Conservation (phyloP, 2,329 filamentous ascomycete genomes). For the Ceratocystis diversiconidia region DNA sequence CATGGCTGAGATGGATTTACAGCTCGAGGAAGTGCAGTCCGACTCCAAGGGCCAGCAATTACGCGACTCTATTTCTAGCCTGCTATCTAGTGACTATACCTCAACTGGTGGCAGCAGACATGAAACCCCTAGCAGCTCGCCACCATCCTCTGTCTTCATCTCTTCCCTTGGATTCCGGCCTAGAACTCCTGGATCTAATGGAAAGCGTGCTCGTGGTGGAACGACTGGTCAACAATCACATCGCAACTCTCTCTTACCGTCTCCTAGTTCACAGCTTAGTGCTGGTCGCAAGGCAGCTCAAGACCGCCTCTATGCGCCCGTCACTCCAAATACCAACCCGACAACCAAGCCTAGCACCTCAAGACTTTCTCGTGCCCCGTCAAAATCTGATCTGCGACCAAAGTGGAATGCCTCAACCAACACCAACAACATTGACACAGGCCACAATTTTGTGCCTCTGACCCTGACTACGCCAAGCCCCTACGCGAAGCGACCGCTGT, state of each 20-base stretch:
- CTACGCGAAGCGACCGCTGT: conserved; percentile 34
- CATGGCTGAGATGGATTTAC: conserved; percentile 61
- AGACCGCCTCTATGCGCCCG: conserved; percentile 34
- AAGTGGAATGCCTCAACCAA: conserved; percentile 61
- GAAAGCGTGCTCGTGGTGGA: conserved; percentile 34
- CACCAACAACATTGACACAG: conserved; percentile 46
- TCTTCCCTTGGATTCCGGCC: conserved; percentile 37
- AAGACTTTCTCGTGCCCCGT: conserved; percentile 31
- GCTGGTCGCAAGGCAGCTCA: conserved; percentile 30
- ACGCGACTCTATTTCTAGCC: conserved; percentile 78
- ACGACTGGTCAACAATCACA: conserved; percentile 33
- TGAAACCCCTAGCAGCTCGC: conserved; percentile 56
- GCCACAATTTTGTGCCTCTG: conserved; percentile 53
- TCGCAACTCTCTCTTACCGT: conserved; percentile 36
- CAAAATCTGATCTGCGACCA: conserved; percentile 43
- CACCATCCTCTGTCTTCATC: conserved; percentile 48
- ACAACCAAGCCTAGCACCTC: neutral
- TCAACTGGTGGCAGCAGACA: conserved; percentile 48
- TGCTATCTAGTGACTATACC: conserved; percentile 67
- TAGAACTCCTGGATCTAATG: conserved; percentile 31
- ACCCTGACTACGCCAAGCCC: conserved; percentile 46
- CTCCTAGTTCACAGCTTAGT: conserved; percentile 27
- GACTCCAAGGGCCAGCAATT: conserved; percentile 57
- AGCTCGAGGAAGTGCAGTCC: conserved; percentile 57
- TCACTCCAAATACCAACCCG: neutral